phyloP scores from a whole-genome alignment of 352 stramenopile species.

The Pythium monospermum region DNA sequence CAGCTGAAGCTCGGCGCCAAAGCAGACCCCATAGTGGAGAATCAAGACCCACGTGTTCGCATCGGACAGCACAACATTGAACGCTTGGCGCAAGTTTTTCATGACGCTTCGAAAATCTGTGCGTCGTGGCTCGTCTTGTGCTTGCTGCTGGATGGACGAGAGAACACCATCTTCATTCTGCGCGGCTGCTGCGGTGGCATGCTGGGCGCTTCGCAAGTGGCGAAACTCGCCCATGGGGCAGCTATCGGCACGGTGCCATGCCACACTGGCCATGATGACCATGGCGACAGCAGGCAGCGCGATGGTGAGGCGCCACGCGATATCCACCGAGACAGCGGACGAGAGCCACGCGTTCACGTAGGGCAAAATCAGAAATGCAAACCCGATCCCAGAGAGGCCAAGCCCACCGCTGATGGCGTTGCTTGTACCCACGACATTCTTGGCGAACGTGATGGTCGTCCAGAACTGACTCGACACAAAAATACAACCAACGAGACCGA shows the following conservation, averaged over 20 bases:
- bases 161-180: constrained; percentile 1
- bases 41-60: constrained; percentile 91
- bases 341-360: constrained; percentile 87
- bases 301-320: constrained; percentile 90
- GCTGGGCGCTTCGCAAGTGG: constrained; percentile 68
- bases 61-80: constrained; percentile 65
- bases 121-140: background rate
- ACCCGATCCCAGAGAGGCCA: constrained; percentile 91
- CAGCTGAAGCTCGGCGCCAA: constrained; percentile 94
- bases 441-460: constrained; percentile 93
- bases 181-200: constrained; percentile 26
- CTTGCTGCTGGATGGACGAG: too few species aligned
- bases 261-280: constrained; percentile 66
- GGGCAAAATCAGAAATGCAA: constrained; percentile 87
- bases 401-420: constrained; percentile 92
- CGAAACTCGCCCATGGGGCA: constrained; percentile 91
- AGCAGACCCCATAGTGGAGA: constrained; percentile 91
- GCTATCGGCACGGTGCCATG: constrained; percentile 80
- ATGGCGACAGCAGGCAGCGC: constrained; percentile 86
- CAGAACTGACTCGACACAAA: constrained; percentile 96
- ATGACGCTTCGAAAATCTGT: constrained; percentile 8
- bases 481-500: constrained; percentile 91
- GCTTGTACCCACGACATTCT: constrained; percentile 90
- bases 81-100: constrained; percentile 27
- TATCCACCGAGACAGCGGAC: constrained; percentile 53